Conservation (phyloP, 2,329 filamentous ascomycete species). For the Epichloe gansuensis region DNA sequence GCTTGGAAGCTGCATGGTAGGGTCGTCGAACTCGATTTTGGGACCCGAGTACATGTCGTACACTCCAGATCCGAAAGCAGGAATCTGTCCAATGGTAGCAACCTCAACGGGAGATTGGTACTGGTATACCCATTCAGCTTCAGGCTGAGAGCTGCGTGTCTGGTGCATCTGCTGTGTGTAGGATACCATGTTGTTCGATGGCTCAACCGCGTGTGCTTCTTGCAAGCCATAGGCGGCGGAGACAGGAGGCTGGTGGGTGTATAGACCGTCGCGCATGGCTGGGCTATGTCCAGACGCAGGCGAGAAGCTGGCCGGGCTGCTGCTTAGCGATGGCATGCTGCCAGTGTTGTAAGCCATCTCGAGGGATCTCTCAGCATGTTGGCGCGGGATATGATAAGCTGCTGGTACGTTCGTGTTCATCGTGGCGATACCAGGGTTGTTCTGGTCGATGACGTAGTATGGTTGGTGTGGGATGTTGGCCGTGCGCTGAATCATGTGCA, state of each 20-base stretch:
- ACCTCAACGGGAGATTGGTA: constrained; percentile 49
- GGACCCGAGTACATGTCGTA: constrained; percentile 39
- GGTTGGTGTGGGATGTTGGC: constrained; percentile 33
- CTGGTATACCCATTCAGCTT: constrained; percentile 42
- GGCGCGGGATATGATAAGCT: constrained; percentile 40
- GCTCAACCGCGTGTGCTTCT: constrained; percentile 34
- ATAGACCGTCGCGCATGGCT: constrained; percentile 41
- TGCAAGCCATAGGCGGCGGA: constrained; percentile 37
- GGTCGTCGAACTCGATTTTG: constrained; percentile 47
- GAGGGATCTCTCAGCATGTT: constrained; percentile 34
- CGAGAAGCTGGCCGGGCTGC: constrained; percentile 47
- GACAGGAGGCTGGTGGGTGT: constrained; percentile 41
- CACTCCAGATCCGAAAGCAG: constrained; percentile 35
- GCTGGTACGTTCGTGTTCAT: constrained; percentile 43
- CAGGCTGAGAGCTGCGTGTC: constrained; percentile 26
- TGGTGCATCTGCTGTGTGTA: constrained; percentile 32
- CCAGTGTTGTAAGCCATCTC: constrained; percentile 40
- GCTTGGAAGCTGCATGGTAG: constrained; percentile 47
- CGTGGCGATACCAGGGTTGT: constrained; percentile 49
- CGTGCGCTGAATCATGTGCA: constrained; percentile 38
- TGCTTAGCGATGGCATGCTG: constrained; percentile 40
- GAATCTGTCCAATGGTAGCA: constrained; percentile 38
- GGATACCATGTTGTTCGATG: constrained; percentile 29
- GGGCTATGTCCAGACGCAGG: constrained; percentile 42
- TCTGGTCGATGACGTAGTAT: constrained; percentile 49